Evolutionary conservation across 768 basidiomycete genomes (phyloP).

Genomic region (Boletus edulis): DNA sequence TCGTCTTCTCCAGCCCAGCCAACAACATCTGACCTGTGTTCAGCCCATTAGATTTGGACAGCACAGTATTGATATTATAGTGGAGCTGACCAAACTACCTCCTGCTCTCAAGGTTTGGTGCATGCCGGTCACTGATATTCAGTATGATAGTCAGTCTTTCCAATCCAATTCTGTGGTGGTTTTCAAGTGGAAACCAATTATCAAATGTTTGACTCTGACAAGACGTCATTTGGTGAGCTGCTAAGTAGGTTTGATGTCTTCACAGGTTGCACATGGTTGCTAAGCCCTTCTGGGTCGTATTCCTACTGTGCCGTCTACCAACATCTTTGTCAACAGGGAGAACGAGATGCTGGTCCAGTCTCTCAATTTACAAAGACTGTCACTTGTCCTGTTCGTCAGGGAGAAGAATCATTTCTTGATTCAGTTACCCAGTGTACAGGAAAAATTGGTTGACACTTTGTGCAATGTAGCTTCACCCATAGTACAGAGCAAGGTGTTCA

Average conservation of each 20-base stretch:
- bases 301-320: constrained; percentile 83
- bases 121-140: constrained; percentile 70
- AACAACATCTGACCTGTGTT: constrained; percentile 7
- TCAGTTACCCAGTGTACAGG: constrained; percentile 91
- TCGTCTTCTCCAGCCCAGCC: neutral
- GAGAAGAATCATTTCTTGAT: constrained; percentile 91
- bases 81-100: constrained; percentile 77
- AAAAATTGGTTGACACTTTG: constrained; percentile 92
- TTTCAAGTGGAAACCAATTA: constrained; percentile 69
- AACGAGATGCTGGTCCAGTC: constrained; percentile 89
- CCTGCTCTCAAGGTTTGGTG: constrained; percentile 84
- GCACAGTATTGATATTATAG: constrained; percentile 61
- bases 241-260: constrained; percentile 53
- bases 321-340: constrained; percentile 95
- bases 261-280: constrained; percentile 20
- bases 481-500: constrained; percentile 92
- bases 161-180: constrained; percentile 60
- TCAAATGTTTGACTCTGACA: constrained; percentile 88
- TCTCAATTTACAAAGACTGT: constrained; percentile 81
- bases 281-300: constrained; percentile 56
- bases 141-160: constrained; percentile 88
- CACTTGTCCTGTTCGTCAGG: constrained; percentile 81
- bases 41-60: constrained; percentile 79
- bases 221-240: constrained; percentile 80
- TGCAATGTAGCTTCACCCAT: constrained; percentile 75